These are phyloP conservation scores for Thermothelomyces thermophilus DNA, from an alignment of 2,329 filamentous ascomycete genomes.

Conservation along the genomic window DNA sequence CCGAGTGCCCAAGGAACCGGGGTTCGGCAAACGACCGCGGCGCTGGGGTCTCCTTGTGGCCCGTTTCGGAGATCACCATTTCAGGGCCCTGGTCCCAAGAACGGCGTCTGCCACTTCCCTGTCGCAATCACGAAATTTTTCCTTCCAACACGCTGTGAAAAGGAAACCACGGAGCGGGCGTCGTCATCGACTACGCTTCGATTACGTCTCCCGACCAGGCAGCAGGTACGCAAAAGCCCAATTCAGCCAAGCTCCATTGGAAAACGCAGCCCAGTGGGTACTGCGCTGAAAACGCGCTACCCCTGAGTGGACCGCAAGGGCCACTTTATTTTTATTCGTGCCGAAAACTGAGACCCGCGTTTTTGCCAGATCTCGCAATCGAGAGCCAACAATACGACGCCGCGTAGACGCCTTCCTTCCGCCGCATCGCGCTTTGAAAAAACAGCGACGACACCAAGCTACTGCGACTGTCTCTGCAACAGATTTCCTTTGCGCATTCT, in stretches of 20 bases:
- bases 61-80: constrained; percentile 18
- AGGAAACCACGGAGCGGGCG: constrained; percentile 2
- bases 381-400: constrained; percentile 3
- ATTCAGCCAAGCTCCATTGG: not conserved
- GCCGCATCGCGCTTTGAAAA: not conserved
- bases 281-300: not conserved
- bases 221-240: constrained; percentile 14
- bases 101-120: constrained; percentile 3
- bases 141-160: not conserved
- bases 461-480: not conserved
- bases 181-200: constrained; percentile 9
- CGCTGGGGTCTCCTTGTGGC: constrained; percentile 7
- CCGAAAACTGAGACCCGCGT: constrained; percentile 19
- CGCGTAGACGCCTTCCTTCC: not conserved
- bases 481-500: not conserved
- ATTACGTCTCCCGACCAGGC: constrained; percentile 13
- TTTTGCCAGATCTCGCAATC: constrained; percentile 25
- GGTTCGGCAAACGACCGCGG: constrained; percentile 3
- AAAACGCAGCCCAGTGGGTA: constrained; percentile 7
- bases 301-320: constrained; percentile 10
- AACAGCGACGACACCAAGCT: not conserved
- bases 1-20: too few relatives aligned
- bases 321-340: constrained; percentile 21
- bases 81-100: constrained; percentile 11
- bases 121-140: not conserved